Conservation (phyloP, 306 rosid species). For the Alnus rubra region DNA sequence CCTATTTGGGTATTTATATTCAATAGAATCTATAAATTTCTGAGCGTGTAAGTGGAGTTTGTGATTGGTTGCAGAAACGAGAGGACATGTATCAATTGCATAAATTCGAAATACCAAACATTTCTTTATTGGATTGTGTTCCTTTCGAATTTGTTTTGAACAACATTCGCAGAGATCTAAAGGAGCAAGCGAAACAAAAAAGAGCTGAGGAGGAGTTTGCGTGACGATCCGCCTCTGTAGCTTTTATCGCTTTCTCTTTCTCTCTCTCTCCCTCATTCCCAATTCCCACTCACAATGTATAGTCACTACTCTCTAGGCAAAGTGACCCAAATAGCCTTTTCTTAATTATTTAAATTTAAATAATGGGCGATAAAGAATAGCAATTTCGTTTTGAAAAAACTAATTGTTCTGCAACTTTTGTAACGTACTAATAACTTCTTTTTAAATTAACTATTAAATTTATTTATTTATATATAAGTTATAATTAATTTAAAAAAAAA, state of each 20-base stretch:
- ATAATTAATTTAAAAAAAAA: too few relatives aligned
- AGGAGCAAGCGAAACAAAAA: background rate
- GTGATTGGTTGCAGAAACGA: background rate
- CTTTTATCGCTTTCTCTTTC: conserved; percentile 14
- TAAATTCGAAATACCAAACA: background rate
- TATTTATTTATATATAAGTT: too few relatives aligned
- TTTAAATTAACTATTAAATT: too few relatives aligned
- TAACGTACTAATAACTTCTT: too few relatives aligned
- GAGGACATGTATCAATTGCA: conserved; percentile 2
- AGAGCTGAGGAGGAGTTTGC: conserved; percentile 11
- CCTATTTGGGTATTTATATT: background rate
- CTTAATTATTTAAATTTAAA: too few relatives aligned
- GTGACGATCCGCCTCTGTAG: conserved; percentile 20
- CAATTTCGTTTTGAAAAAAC: too few relatives aligned
- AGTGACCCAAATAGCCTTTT: too few relatives aligned
- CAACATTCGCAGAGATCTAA: conserved; percentile 30
- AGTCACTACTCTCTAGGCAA: too few relatives aligned
- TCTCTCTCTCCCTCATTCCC: background rate
- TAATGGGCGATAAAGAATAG: too few relatives aligned
- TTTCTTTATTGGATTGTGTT: too few relatives aligned
- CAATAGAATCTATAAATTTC: background rate
- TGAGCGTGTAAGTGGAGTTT: background rate
- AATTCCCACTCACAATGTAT: background rate
- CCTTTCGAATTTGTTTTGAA: background rate
- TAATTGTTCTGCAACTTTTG: too few relatives aligned